These are phyloP conservation scores for Collybia nuda DNA, from an alignment of 768 basidiomycete species.

Conservation along the genomic window DNA sequence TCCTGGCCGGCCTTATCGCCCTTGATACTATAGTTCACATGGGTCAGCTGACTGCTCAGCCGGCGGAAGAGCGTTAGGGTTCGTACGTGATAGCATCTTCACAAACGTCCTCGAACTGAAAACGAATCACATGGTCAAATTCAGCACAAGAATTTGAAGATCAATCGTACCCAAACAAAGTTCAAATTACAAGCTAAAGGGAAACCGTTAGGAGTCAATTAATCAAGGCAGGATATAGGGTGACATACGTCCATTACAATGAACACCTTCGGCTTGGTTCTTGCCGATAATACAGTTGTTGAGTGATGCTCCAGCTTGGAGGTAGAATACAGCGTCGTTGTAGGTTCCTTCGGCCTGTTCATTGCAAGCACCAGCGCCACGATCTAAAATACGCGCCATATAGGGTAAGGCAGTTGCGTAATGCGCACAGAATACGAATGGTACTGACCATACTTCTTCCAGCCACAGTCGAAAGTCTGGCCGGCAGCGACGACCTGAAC, in stretches of 20 bases:
- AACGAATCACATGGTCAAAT: neutral
- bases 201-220: too few species aligned
- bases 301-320: conserved; percentile 25
- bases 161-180: conserved; percentile 15
- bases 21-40: conserved; percentile 7
- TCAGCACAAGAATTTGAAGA: conserved; percentile 9
- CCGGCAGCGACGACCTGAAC: conserved; percentile 15
- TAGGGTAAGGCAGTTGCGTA: conserved; percentile 15
- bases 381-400: neutral
- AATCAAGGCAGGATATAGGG: too few species aligned
- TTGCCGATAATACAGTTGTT: conserved; percentile 28
- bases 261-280: conserved; percentile 28
- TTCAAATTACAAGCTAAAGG: neutral
- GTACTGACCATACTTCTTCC: conserved; percentile 4
- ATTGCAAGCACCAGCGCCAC: conserved; percentile 26
- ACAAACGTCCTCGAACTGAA: conserved; percentile 20
- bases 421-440: conserved; percentile 4
- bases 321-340: conserved; percentile 25
- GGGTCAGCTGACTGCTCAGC: too few species aligned
- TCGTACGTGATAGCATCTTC: conserved; percentile 28
- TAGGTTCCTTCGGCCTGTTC: conserved; percentile 26
- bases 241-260: conserved; percentile 20
- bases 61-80: conserved; percentile 1
- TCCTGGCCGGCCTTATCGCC: conserved; percentile 13
- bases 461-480: conserved; percentile 14